Percentiles rank a stretch among this genome's conserved stretches.
phyloP scores from a whole-genome alignment of 176 grass and related monocot genomes.

The Canna indica region DNA sequence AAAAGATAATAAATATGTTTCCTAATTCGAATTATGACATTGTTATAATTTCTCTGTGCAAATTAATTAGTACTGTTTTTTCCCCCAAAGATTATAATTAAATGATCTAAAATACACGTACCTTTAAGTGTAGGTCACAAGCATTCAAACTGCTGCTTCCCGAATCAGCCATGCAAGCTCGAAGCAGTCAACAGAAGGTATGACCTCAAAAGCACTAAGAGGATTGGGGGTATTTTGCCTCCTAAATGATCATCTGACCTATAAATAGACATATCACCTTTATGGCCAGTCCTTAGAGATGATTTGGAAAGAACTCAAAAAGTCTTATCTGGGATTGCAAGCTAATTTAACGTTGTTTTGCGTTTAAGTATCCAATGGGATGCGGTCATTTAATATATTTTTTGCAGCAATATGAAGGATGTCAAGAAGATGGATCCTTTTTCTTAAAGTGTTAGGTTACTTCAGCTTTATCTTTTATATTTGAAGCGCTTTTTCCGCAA shows the following conservation, averaged over 20 bases:
- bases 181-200: no score
- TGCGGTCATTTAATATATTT: background rate
- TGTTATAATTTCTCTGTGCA: no score
- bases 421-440: background rate
- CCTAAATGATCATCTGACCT: background rate
- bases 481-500: constrained; percentile 6
- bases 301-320: background rate
- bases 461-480: constrained; percentile 47
- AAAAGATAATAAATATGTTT: no score
- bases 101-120: no score
- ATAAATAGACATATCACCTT: background rate
- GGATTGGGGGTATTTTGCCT: background rate
- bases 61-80: no score
- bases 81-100: no score
- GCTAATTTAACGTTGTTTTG: constrained; percentile 15
- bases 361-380: background rate
- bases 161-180: background rate
- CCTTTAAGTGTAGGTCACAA: background rate
- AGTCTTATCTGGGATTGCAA: constrained; percentile 41
- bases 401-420: background rate
- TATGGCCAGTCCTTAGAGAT: background rate
- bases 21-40: no score
- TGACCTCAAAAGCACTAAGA: no score
- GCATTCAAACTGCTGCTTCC: no score
- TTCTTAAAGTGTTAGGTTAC: constrained; percentile 47